Evolutionary conservation across 371 early-diverging fungal species (phyloP).

Genomic region (Blyttiomyces sp.): DNA sequence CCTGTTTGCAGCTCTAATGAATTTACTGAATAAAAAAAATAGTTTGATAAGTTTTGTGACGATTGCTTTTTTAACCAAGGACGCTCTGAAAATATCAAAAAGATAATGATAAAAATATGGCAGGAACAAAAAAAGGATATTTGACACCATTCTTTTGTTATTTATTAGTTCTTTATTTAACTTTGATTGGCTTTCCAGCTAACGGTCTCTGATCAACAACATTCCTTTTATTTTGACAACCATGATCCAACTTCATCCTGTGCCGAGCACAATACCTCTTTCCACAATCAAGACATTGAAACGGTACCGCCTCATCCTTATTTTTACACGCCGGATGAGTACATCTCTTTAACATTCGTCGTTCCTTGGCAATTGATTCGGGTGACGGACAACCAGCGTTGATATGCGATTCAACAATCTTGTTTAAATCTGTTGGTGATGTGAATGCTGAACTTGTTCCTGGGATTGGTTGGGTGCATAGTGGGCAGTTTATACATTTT

Average conservation of each 20-base stretch:
- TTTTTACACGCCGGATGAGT: not conserved
- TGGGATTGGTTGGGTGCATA: conserved; percentile 13
- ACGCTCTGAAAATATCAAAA: too few relatives aligned
- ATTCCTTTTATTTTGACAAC: too few relatives aligned
- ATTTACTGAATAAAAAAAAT: too few relatives aligned
- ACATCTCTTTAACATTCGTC: not conserved
- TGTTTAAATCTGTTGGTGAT: not conserved
- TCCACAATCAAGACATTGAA: conserved; percentile 15
- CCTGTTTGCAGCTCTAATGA: too few relatives aligned
- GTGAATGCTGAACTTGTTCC: conserved; percentile 8
- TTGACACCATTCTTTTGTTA: too few relatives aligned
- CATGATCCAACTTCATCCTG: conserved; percentile 16
- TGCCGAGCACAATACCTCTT: conserved; percentile 16
- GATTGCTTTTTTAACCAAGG: too few relatives aligned
- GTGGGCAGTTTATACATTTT: conserved; percentile 2
- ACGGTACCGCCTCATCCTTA: not conserved
- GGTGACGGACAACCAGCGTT: conserved; percentile 8
- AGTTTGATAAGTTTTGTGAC: too few relatives aligned
- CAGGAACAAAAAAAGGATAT: too few relatives aligned
- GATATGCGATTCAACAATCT: conserved; percentile 15
- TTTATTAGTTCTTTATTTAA: too few relatives aligned
- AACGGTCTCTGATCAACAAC: too few relatives aligned
- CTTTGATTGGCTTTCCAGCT: too few relatives aligned
- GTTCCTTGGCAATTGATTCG: not conserved
- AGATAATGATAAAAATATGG: too few relatives aligned